Evolutionary conservation across 1,139 yeast species (phyloP).

Genomic region (Scheffersomyces parashehatae): DNA sequence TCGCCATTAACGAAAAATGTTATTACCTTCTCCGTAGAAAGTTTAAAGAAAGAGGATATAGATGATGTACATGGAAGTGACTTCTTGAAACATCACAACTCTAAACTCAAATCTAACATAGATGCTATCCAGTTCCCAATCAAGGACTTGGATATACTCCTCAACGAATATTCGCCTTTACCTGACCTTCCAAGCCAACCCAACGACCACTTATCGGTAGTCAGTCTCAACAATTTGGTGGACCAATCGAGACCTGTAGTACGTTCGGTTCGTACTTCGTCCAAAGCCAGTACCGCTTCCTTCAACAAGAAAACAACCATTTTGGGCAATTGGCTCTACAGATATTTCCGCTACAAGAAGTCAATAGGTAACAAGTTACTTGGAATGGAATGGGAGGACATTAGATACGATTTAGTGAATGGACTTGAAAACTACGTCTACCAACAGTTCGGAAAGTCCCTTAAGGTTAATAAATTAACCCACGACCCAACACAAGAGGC

Average conservation of each 20-base stretch:
- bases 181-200: constrained; percentile 8
- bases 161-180: constrained; percentile 9
- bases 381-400: constrained; percentile 50
- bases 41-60: neutral
- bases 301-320: constrained; percentile 27
- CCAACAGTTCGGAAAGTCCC: constrained; percentile 33
- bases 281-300: constrained; percentile 31
- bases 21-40: constrained; percentile 2
- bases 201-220: constrained; percentile 17
- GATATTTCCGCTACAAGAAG: constrained; percentile 43
- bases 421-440: constrained; percentile 41
- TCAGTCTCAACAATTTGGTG: constrained; percentile 21
- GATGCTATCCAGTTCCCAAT: constrained; percentile 23
- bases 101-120: constrained; percentile 4
- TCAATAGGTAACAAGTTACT: constrained; percentile 38
- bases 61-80: constrained; percentile 3
- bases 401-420: constrained; percentile 38
- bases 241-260: constrained; percentile 31
- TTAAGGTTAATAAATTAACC: constrained; percentile 3
- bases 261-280: constrained; percentile 30
- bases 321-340: constrained; percentile 34
- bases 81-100: constrained; percentile 5
- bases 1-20: constrained; percentile 20
- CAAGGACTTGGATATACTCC: constrained; percentile 15
- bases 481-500: neutral